These are phyloP conservation scores for Clonostachys rhizophaga DNA, from an alignment of 2,329 filamentous ascomycete genomes.

Conservation along the genomic window DNA sequence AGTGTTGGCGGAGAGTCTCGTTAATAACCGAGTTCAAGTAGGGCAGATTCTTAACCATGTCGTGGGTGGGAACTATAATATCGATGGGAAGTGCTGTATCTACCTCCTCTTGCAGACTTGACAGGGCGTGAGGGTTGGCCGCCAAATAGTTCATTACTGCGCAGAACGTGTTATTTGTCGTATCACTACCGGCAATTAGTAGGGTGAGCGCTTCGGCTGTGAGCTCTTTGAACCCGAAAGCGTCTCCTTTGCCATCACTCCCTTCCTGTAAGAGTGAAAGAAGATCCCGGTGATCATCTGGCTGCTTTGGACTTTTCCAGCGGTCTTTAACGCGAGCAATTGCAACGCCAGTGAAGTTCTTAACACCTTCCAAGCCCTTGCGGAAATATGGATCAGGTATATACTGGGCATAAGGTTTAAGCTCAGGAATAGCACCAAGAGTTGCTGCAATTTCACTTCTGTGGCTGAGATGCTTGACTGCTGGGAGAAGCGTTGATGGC, in stretches of 20 bases:
- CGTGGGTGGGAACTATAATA: constrained; percentile 63
- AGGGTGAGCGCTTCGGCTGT: constrained; percentile 88
- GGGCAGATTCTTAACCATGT: constrained; percentile 68
- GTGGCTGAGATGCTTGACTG: constrained; percentile 84
- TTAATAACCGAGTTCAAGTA: constrained; percentile 74
- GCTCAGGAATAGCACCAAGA: constrained; percentile 65
- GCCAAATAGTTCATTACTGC: constrained; percentile 76
- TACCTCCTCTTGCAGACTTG: constrained; percentile 69
- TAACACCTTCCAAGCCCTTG: constrained; percentile 67
- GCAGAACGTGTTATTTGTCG: constrained; percentile 75
- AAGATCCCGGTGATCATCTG: constrained; percentile 69
- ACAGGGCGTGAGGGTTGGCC: constrained; percentile 63
- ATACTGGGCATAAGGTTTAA: constrained; percentile 78
- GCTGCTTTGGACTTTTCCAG: constrained; percentile 60
- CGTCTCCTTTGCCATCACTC: constrained; percentile 72
- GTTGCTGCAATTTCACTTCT: constrained; percentile 81
- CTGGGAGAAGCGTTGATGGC: constrained; percentile 65
- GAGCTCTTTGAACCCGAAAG: constrained; percentile 72
- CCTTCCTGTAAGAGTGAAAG: constrained; percentile 82
- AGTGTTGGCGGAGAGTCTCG: constrained; percentile 83
- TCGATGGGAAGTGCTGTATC: constrained; percentile 62
- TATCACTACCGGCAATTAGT: constrained; percentile 76
- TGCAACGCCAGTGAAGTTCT: constrained; percentile 82
- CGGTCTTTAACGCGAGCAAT: constrained; percentile 75
- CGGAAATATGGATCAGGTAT: constrained; percentile 80